phyloP scores from a whole-genome alignment of 176 grass and related monocot genomes.

The Pontederia paniculata region DNA sequence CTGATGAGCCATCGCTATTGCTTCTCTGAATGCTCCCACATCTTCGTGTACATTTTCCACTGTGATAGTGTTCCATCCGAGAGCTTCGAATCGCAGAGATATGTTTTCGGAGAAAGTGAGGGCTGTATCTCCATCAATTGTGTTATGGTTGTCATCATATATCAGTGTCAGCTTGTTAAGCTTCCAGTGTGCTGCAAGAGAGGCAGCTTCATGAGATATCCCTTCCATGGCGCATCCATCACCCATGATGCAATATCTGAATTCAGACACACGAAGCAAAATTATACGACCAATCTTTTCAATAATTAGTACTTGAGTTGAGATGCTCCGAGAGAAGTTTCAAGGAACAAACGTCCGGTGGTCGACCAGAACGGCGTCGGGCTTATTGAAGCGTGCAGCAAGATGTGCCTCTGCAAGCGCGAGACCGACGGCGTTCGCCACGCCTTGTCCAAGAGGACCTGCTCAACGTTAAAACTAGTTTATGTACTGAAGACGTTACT shows the following conservation, averaged over 20 bases:
- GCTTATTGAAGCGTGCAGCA: slow-evolving; percentile 5
- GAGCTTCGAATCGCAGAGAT: not conserved
- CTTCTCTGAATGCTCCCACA: not conserved
- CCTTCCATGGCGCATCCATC: slow-evolving; percentile 13
- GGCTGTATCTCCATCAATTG: slow-evolving; percentile 7
- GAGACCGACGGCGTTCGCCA: slow-evolving; percentile 1
- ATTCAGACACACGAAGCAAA: not conserved
- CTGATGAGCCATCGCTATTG: slow-evolving; percentile 1
- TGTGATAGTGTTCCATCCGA: slow-evolving; percentile 1
- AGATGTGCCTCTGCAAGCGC: slow-evolving; percentile 1
- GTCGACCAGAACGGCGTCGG: slow-evolving; percentile 1
- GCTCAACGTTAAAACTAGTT: too few relatives aligned
- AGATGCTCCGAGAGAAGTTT: not conserved
- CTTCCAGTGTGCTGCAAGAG: slow-evolving; percentile 9
- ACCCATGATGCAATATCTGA: slow-evolving; percentile 13
- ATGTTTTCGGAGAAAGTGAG: not conserved
- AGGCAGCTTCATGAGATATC: slow-evolving; percentile 10
- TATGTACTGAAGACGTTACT: too few relatives aligned
- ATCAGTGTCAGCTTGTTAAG: slow-evolving; percentile 9
- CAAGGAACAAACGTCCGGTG: not conserved
- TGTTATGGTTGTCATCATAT: slow-evolving; percentile 16
- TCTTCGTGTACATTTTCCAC: slow-evolving; percentile 4
- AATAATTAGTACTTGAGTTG: not conserved
- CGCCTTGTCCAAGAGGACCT: slow-evolving; percentile 10
- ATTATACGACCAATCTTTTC: not conserved